Percentiles rank a stretch among this genome's conserved stretches.
phyloP scores from a whole-genome alignment of 2,329 filamentous ascomycete genomes.

The Xylaria sp. region DNA sequence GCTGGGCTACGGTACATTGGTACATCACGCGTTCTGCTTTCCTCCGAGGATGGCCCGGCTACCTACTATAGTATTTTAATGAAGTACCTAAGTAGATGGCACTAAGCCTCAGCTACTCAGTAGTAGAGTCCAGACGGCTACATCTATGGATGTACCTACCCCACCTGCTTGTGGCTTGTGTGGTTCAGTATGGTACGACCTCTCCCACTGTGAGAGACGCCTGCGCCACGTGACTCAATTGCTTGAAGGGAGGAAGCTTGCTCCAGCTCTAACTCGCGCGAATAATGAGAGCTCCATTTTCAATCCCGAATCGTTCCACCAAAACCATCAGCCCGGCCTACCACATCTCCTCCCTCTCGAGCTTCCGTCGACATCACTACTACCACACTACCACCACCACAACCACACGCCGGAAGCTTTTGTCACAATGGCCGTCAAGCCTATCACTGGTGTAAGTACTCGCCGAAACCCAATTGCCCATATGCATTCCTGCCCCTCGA shows the following conservation, averaged over 20 bases:
- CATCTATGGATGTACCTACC: no score
- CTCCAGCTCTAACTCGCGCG: slow-evolving; percentile 17
- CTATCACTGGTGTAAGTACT: slow-evolving; percentile 64
- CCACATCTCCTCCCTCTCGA: slow-evolving; percentile 2
- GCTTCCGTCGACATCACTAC: slow-evolving; percentile 12
- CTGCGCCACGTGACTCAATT: slow-evolving; percentile 23
- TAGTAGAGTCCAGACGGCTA: no score
- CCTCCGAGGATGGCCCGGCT: slow-evolving; percentile 20
- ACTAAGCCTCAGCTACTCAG: neutral
- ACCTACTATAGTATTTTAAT: no score
- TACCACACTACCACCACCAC: slow-evolving; percentile 23
- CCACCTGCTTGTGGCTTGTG: neutral
- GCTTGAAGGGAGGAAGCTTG: slow-evolving; percentile 6
- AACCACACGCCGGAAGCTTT: slow-evolving; percentile 23
- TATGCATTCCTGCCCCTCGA: slow-evolving; percentile 28
- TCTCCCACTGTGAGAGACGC: neutral
- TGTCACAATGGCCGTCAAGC: slow-evolving; percentile 59
- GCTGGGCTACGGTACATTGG: neutral
- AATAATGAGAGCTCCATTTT: slow-evolving; percentile 32
- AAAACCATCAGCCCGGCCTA: slow-evolving; percentile 25
- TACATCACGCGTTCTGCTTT: neutral
- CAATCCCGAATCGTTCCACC: slow-evolving; percentile 26
- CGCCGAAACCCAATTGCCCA: slow-evolving; percentile 34
- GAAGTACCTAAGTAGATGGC: neutral
- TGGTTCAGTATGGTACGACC: neutral